A percentile compares a stretch with the other conserved stretches of the same genome.
Evolutionary conservation across 257 asterid genomes (phyloP).

Genomic region (Primulina tabacum): DNA sequence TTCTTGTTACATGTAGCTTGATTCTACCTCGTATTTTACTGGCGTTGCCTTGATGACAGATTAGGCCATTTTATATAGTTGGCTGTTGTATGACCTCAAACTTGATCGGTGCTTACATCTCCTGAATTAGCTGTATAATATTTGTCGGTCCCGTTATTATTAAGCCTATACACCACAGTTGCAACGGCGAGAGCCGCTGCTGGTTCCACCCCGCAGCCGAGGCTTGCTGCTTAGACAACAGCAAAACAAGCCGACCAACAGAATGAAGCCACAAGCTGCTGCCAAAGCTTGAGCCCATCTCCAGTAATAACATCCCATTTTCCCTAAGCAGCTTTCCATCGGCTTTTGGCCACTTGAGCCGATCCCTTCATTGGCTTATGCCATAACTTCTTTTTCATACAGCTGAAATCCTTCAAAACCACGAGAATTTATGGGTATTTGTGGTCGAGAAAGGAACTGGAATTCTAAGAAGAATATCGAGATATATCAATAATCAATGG

Average conservation of each 20-base stretch:
- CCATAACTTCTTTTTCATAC: conserved; percentile 1
- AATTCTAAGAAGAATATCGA: no score
- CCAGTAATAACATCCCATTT: conserved; percentile 30
- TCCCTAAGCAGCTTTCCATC: background rate
- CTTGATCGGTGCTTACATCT: no score
- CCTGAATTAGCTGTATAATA: background rate
- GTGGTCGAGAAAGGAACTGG: no score
- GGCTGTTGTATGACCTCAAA: no score
- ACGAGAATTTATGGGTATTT: no score
- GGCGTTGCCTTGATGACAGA: background rate
- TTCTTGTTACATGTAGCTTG: background rate
- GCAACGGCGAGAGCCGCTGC: conserved; percentile 31
- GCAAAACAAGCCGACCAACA: conserved; percentile 39
- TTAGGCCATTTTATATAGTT: no score
- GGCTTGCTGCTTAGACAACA: conserved; percentile 41
- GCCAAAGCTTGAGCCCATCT: conserved; percentile 41
- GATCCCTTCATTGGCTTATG: background rate
- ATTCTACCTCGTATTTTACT: background rate
- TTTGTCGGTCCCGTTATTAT: background rate
- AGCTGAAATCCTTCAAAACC: background rate
- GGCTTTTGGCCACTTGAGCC: no score
- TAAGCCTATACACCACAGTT: conserved; percentile 29
- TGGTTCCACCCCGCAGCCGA: conserved; percentile 26
- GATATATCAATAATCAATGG: no score
- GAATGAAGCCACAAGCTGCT: conserved; percentile 36